These are phyloP conservation scores for Desmodesmus armatus DNA, from an alignment of 139 green algal species.

Conservation along the genomic window DNA sequence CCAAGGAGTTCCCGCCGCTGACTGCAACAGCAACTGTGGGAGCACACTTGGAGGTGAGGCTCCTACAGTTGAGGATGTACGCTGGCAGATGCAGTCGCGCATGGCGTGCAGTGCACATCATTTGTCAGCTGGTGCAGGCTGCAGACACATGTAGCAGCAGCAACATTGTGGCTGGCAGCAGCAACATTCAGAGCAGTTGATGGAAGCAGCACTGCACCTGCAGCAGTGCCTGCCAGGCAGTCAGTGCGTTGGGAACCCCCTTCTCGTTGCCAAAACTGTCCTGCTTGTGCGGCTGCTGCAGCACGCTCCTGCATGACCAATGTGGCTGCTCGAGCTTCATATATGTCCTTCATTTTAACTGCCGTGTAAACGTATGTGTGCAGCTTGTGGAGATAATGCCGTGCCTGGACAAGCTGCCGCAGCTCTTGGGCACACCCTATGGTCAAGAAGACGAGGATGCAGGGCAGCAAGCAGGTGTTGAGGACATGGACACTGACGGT, in stretches of 20 bases:
- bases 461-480: neutral
- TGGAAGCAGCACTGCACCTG: too few relatives aligned
- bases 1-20: conserved; percentile 24
- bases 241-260: too few relatives aligned
- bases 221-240: too few relatives aligned
- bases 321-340: too few relatives aligned
- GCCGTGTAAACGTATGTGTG: neutral
- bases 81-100: too few relatives aligned
- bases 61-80: too few relatives aligned
- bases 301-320: neutral
- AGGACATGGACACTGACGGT: neutral
- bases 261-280: too few relatives aligned
- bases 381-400: conserved; percentile 32
- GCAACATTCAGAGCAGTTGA: too few relatives aligned
- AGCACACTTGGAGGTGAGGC: conserved; percentile 59
- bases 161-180: too few relatives aligned
- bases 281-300: neutral
- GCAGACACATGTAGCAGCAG: too few relatives aligned
- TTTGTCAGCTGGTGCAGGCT: too few relatives aligned
- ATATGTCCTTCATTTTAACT: neutral
- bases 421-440: conserved; percentile 55
- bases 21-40: conserved; percentile 41
- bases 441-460: conserved; percentile 52
- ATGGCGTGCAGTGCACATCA: too few relatives aligned
- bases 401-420: conserved; percentile 41